Base-by-base conservation (phyloP, 2,329 filamentous ascomycete species). In the Venturia aucupariae region DNA sequence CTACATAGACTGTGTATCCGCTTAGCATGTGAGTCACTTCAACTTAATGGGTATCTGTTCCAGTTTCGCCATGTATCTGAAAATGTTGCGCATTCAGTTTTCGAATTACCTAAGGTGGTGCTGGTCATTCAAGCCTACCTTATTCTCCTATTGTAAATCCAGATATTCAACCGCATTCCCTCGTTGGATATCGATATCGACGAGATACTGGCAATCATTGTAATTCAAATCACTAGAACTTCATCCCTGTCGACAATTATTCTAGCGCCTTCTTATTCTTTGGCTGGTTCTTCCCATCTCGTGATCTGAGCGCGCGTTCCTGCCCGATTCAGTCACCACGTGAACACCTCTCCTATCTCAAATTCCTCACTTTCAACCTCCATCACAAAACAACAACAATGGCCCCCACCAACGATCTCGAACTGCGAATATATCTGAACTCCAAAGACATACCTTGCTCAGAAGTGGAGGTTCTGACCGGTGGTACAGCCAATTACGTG, bases 341-440 rank as follows among this genome's bases (percentile, higher is more conserved):
- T 51, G 46, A 22, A 15, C 24, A 51, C 27, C 51, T 6, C 27
- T 8, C n/a, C 51, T 19, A 55, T 55, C 17, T n/a, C 11, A 6
- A 24, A 57, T n/a, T 30, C n/a, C 51, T 32, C 30, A 54, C 51
- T 22, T 57, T 19, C 30, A 35, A 54, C 24, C 51, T 35, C n/a
- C 17, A 32, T 6, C 15, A n/a, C 15, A 57, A 19, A 57, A 87
- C 90, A 19, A 88, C 83, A 61, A 90, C 77, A n/a, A 64, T 64
- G 63, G 55, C 54, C 10, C 35, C 42, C 15, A 62, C 42, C 30
- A 62, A 30, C 17, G 48, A 48, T 39, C 17, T 32, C 17, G 59
- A 62, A 54, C 27, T 65, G 17, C 57, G 44, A 8, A 27, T 62
- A 30, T 65, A 64, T 22, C 48, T 65, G 19, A 59, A 55, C 24